Percentiles rank a stretch among this genome's conserved stretches.
Conservation (phyloP, 257 asterid genomes). For the Nicotiana noctiflora region DNA sequence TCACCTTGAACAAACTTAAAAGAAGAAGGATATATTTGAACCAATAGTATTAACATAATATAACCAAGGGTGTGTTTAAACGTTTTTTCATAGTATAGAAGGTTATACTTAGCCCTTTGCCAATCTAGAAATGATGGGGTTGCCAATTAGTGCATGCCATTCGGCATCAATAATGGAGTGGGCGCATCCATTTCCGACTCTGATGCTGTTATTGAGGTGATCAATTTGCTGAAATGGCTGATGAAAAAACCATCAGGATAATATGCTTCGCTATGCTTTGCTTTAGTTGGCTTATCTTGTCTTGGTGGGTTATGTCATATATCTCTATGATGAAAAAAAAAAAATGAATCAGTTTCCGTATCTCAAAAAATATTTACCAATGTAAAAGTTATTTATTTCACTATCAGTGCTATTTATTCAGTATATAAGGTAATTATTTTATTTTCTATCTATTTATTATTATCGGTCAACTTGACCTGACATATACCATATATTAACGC, state of each 20-base stretch:
- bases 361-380: no score
- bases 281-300: constrained; percentile 10
- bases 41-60: no score
- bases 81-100: no score
- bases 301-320: not conserved
- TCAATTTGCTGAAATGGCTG: not conserved
- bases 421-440: no score
- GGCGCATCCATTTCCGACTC: not conserved
- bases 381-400: no score
- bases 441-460: not conserved
- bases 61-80: no score
- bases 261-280: constrained; percentile 1
- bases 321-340: not conserved
- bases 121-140: not conserved
- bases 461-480: not conserved
- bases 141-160: constrained; percentile 1
- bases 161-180: constrained; percentile 1
- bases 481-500: not conserved
- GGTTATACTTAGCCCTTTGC: no score
- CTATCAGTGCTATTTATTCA: no score
- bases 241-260: not conserved
- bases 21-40: no score
- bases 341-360: not conserved
- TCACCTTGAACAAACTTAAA: no score
- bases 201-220: not conserved